A percentile compares a stretch with the other conserved stretches of the same genome.
Evolutionary conservation across 208 protist species (phyloP).

Genomic region (Wallacemonas rigidus): DNA sequence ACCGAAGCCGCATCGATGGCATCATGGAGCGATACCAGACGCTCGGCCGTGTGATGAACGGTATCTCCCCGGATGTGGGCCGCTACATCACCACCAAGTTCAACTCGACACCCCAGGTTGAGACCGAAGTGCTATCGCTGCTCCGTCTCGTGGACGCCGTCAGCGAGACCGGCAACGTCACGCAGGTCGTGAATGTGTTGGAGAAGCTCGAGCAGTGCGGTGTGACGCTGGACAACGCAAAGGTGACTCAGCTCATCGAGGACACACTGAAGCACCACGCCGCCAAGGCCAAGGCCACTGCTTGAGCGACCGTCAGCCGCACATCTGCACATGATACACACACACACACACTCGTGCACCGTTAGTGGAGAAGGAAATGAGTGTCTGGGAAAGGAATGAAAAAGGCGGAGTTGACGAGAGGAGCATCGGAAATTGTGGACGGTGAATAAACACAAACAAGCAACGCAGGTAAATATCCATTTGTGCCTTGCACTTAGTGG

Average conservation of each 20-base stretch:
- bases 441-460: conserved; percentile 14
- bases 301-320: background rate
- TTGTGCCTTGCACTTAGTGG: no score
- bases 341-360: no score
- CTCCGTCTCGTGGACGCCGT: conserved; percentile 66
- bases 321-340: no score
- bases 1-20: conserved; percentile 76
- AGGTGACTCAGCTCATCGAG: conserved; percentile 69
- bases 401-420: background rate
- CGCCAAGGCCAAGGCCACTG: conserved; percentile 31
- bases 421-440: no score
- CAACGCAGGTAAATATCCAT: background rate
- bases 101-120: conserved; percentile 21
- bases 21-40: conserved; percentile 83
- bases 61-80: conserved; percentile 50
- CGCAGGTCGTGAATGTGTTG: conserved; percentile 52
- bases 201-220: conserved; percentile 58
- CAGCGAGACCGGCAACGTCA: conserved; percentile 66
- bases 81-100: conserved; percentile 23
- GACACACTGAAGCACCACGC: conserved; percentile 57
- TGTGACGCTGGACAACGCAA: conserved; percentile 42
- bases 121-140: conserved; percentile 45
- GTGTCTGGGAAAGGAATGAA: conserved; percentile 18
- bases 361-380: no score
- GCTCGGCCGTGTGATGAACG: conserved; percentile 60